Base-by-base conservation (phyloP, 495 filamentous ascomycete genomes). In the Trichocladium antarcticum region DNA sequence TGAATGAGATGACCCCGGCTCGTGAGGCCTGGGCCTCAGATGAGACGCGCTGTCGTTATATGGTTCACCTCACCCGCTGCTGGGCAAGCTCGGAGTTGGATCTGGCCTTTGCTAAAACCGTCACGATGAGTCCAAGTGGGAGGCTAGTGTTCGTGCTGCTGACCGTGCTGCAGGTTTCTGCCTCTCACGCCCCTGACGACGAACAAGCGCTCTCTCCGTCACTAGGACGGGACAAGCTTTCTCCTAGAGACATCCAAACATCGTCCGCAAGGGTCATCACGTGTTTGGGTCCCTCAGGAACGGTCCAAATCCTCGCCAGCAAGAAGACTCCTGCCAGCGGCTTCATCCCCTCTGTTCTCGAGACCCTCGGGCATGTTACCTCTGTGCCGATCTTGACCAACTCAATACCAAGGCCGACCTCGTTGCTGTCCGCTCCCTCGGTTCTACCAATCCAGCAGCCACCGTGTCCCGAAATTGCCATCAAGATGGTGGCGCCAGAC, bases 401-500 rank as follows among this genome's bases (percentile, higher is more conserved):
- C 9, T 6, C 51, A 6, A 59, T 58, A 42, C 35, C 53, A 28
- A 53, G 36, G 11, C 56, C 61, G 3, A 61, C 58, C 11, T 55
- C 56, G 3, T 19, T 58, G 20, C 37, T 61, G 16, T 39, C 55
- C n/a, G 15, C 15, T 1, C 16, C 38, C 3, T 32, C 48, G 2
- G 28, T 36, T 15, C 24, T 35, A 5, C 40, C 27, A n/a, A 45
- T 14, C n/a, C 16, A 31, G n/a, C 37, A 47, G 28, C 24, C 27
- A n/a, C n/a, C n/a, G n/a, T n/a, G n/a, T 1, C n/a, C 28, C 15
- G 16, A 45, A 1, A 24, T 44, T 32, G 19, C 41, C 7, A 39
- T 51, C 42, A 55, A 40, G 37, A 61, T 57, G 53, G 24, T 57
- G 16, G 59, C 61, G 9, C 24, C 50, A 2, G 57, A 76, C 42